These are phyloP conservation scores for Yarrowia galli DNA, from an alignment of 1,139 yeast species.

Conservation along the genomic window DNA sequence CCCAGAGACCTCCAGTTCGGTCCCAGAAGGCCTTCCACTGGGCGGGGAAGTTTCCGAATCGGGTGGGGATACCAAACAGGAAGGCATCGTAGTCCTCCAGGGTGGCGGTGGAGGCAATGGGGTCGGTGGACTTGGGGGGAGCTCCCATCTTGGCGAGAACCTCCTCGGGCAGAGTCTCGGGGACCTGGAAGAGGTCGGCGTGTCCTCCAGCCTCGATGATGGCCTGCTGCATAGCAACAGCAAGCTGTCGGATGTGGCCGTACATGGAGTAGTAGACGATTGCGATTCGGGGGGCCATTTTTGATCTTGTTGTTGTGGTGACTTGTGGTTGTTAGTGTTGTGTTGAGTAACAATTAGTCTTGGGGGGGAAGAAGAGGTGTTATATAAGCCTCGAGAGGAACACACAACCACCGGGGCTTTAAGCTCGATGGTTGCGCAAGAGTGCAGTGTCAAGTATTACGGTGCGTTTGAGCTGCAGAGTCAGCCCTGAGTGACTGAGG, in stretches of 20 bases:
- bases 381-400: neutral
- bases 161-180: constrained; percentile 77
- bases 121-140: constrained; percentile 72
- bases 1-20: constrained; percentile 84
- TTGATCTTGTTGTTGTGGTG: neutral
- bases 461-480: neutral
- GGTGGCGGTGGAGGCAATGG: constrained; percentile 65
- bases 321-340: neutral
- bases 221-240: constrained; percentile 74
- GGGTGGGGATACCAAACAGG: constrained; percentile 82
- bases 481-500: neutral
- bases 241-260: constrained; percentile 76
- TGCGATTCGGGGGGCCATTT: constrained; percentile 62
- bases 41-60: constrained; percentile 82
- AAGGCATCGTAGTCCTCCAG: constrained; percentile 73
- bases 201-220: constrained; percentile 72
- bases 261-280: constrained; percentile 82
- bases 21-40: constrained; percentile 87
- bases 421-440: constrained; percentile 11
- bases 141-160: constrained; percentile 68
- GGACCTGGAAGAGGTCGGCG: constrained; percentile 72
- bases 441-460: constrained; percentile 31
- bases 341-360: neutral
- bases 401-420: neutral
- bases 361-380: neutral